Base-by-base conservation (phyloP, 768 basidiomycete genomes). In the Galerina marginata region DNA sequence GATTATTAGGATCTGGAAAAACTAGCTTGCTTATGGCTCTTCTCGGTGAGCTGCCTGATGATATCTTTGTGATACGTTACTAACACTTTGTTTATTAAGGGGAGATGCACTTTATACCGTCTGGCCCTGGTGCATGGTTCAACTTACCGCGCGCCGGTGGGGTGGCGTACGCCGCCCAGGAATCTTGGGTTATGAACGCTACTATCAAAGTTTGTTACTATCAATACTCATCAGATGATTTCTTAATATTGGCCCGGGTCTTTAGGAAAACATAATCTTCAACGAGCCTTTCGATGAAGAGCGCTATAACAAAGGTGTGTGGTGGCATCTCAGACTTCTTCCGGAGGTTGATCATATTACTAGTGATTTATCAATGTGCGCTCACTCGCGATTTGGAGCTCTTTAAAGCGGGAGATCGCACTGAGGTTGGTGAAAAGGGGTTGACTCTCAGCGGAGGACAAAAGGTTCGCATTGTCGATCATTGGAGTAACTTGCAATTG, bases 151-250 rank as follows among this genome's bases (percentile, higher is more conserved):
- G 89, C 9, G 72, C 72, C 5, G 79, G 79, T 2, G 90, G 90
- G 9, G 81, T 94, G 26, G 86, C 90, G 3, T 92, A 90, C 69
- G 88, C 89, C 5, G 87, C 88, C 1, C 92, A 93, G 70, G 90
- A 92, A 69, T 85, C 88, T 1, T 94, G 90, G 91, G 86, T 92
- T 11, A 82, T 87, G 71, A 92, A 90, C 61, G 90, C 88, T 64
- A 91, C 89, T 0, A 88, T 91, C 59, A 79, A 74, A 7, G 29
- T 33, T 20, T 69, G 88, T 86, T 16, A 25, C 64, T 59, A 37
- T 40, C 16, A 45, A 9, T 15, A 33, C 40, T 39, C 10, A 33
- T 33, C 0, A 33, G 29, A 33, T 20, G 20, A 20, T 0, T 14
- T 48, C 12, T 40, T 47, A 29, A 26, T 38, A 2, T 20, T 2